Percentiles rank a stretch among this genome's conserved stretches.
Evolutionary conservation across 805 yeast genomes (phyloP).

Genomic region (Starmerella potacharoeniae): DNA sequence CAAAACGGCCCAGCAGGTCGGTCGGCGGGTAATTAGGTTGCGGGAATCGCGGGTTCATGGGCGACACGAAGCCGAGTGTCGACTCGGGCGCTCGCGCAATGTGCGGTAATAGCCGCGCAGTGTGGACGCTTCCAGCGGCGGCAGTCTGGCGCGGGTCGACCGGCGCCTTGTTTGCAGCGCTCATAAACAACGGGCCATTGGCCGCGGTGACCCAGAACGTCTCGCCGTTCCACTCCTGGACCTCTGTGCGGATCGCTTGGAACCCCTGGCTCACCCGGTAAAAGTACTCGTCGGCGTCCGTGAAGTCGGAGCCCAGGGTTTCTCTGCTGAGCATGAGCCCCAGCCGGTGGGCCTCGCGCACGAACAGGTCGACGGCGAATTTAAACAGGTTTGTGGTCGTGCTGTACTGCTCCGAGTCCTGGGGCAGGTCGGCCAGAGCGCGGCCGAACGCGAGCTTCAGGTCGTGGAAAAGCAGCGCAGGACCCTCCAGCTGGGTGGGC

Average conservation of each 20-base stretch:
- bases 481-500: conserved; percentile 1
- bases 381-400: conserved; percentile 24
- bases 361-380: conserved; percentile 26
- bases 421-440: conserved; percentile 19
- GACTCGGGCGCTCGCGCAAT: conserved; percentile 26
- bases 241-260: conserved; percentile 39
- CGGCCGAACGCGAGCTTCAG: conserved; percentile 26
- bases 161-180: conserved; percentile 54
- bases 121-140: conserved; percentile 54
- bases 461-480: conserved; percentile 21
- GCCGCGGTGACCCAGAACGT: conserved; percentile 48
- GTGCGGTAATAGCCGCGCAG: conserved; percentile 59
- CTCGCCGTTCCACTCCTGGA: conserved; percentile 83
- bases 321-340: conserved; percentile 16
- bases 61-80: conserved; percentile 36
- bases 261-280: conserved; percentile 22
- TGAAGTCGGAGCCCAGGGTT: conserved; percentile 6
- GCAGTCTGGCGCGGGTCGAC: conserved; percentile 63
- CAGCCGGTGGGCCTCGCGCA: conserved; percentile 28
- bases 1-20: conserved; percentile 36
- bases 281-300: conserved; percentile 20
- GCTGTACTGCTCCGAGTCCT: conserved; percentile 25
- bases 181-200: conserved; percentile 70
- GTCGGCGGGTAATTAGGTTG: conserved; percentile 42
- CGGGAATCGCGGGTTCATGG: conserved; percentile 35